phyloP scores from a whole-genome alignment of 148 eudicot genomes.

The Chenopodium berlandieri region DNA sequence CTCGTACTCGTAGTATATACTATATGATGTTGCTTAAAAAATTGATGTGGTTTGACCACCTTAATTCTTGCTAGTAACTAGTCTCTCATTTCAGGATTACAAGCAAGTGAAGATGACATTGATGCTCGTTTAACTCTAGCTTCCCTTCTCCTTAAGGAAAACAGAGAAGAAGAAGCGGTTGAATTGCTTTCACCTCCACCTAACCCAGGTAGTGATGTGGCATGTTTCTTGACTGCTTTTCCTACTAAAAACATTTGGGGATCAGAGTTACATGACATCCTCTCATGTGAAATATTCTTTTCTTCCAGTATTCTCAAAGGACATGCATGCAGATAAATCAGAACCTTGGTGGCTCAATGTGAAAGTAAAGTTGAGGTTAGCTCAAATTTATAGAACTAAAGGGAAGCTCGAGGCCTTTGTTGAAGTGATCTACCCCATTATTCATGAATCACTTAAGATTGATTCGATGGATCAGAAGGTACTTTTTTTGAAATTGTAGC shows the following conservation, averaged over 20 bases:
- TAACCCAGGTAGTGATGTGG: constrained; percentile 44
- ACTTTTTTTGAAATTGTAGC: constrained; percentile 15
- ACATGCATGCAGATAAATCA: constrained; percentile 28
- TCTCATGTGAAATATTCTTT: constrained; percentile 2
- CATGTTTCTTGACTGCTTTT: constrained; percentile 2
- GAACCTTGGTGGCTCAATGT: constrained; percentile 77
- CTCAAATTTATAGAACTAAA: constrained; percentile 60
- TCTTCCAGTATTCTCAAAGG: constrained; percentile 37
- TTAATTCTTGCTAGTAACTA: constrained; percentile 17
- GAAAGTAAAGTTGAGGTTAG: constrained; percentile 74
- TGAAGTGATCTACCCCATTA: constrained; percentile 57
- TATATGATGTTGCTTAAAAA: background rate
- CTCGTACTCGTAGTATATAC: background rate
- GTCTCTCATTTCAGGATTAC: constrained; percentile 52
- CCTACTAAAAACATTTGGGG: constrained; percentile 4
- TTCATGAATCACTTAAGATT: constrained; percentile 61
- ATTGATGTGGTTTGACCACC: background rate
- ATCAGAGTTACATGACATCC: constrained; percentile 6
- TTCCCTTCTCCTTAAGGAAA: constrained; percentile 67
- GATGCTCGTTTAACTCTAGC: constrained; percentile 71
- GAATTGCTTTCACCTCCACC: constrained; percentile 71
- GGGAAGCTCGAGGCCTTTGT: constrained; percentile 68
- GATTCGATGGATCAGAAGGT: constrained; percentile 66
- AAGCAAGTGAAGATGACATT: constrained; percentile 52
- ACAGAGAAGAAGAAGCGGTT: constrained; percentile 74